These are phyloP conservation scores for Dryas octopetala DNA, from an alignment of 306 rosid species.

Conservation along the genomic window DNA sequence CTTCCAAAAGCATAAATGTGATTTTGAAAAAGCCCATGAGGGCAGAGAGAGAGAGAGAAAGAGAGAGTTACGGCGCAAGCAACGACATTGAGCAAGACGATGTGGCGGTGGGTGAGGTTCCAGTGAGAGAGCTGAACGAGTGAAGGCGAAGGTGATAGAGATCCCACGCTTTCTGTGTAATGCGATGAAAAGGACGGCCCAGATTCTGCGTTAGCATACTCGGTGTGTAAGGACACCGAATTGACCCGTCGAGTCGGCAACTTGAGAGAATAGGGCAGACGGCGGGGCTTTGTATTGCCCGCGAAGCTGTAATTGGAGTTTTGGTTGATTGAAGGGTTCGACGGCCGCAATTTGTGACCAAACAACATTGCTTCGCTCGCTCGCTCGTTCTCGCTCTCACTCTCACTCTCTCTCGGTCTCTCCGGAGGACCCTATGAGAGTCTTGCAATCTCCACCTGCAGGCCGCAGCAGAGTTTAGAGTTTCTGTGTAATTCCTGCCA, in stretches of 20 bases:
- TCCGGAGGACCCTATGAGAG: background rate
- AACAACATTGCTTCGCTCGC: slow-evolving; percentile 40
- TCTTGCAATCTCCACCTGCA: background rate
- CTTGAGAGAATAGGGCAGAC: slow-evolving; percentile 14
- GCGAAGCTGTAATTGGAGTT: slow-evolving; percentile 4
- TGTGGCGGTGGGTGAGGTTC: slow-evolving; percentile 63
- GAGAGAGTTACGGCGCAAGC: slow-evolving; percentile 65
- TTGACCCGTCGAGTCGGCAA: slow-evolving; percentile 25
- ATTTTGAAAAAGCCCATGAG: too few relatives aligned
- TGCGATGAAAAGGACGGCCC: slow-evolving; percentile 34
- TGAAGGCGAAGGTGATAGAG: slow-evolving; percentile 34
- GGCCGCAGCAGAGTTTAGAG: too few relatives aligned
- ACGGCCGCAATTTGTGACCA: slow-evolving; percentile 38
- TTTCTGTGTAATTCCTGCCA: too few relatives aligned
- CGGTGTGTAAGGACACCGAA: slow-evolving; percentile 36
- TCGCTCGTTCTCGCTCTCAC: slow-evolving; percentile 3
- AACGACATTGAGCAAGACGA: slow-evolving; percentile 57
- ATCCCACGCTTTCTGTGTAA: slow-evolving; percentile 52
- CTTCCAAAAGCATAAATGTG: background rate
- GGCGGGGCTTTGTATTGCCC: slow-evolving; percentile 20
- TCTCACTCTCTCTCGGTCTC: slow-evolving; percentile 19
- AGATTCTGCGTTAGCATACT: slow-evolving; percentile 13
- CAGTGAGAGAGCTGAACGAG: slow-evolving; percentile 41
- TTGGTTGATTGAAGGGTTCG: slow-evolving; percentile 30
- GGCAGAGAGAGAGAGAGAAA: background rate